These are phyloP conservation scores for Phylloporus scabripes DNA, from an alignment of 768 basidiomycete species.

Conservation along the genomic window DNA sequence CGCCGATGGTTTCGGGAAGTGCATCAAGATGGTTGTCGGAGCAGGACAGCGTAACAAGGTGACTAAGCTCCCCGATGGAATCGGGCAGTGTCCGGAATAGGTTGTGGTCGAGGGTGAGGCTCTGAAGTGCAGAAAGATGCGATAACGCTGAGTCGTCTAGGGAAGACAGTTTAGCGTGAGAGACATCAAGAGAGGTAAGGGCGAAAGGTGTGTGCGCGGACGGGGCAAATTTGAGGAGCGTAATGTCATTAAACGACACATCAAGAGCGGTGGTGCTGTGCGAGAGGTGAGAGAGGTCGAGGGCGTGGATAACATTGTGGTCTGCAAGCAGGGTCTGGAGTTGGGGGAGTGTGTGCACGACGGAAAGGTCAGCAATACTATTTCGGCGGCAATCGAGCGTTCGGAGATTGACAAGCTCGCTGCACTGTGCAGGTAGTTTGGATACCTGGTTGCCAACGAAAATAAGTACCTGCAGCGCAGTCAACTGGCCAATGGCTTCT, in stretches of 20 bases:
- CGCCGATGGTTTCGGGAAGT: conserved; percentile 73
- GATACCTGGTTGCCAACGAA: conserved; percentile 84
- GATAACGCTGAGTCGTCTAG: conserved; percentile 70
- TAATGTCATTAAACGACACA: conserved; percentile 86
- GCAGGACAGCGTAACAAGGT: conserved; percentile 71
- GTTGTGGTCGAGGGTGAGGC: conserved; percentile 80
- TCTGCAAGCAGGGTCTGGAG: conserved; percentile 70
- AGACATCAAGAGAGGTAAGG: conserved; percentile 78
- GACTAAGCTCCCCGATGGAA: conserved; percentile 66
- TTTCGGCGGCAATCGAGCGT: conserved; percentile 86
- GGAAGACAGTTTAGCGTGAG: conserved; percentile 80
- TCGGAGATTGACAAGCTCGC: conserved; percentile 51
- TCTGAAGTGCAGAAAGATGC: conserved; percentile 65
- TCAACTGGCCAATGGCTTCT: conserved; percentile 67
- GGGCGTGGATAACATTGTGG: conserved; percentile 74
- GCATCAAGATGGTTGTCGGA: conserved; percentile 84
- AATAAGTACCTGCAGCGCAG: conserved; percentile 62
- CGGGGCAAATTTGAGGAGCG: conserved; percentile 59
- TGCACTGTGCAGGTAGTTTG: conserved; percentile 59
- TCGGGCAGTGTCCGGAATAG: conserved; percentile 80
- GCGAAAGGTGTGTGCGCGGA: conserved; percentile 43
- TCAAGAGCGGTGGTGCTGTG: conserved; percentile 54
- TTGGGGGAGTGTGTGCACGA: conserved; percentile 62
- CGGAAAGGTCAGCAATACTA: conserved; percentile 65
- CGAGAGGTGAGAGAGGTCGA: conserved; percentile 74